Percentiles rank a stretch among this genome's conserved stretches.
These are phyloP conservation scores for Anacardium occidentale DNA, from an alignment of 345 rosid species.

Conservation along the genomic window DNA sequence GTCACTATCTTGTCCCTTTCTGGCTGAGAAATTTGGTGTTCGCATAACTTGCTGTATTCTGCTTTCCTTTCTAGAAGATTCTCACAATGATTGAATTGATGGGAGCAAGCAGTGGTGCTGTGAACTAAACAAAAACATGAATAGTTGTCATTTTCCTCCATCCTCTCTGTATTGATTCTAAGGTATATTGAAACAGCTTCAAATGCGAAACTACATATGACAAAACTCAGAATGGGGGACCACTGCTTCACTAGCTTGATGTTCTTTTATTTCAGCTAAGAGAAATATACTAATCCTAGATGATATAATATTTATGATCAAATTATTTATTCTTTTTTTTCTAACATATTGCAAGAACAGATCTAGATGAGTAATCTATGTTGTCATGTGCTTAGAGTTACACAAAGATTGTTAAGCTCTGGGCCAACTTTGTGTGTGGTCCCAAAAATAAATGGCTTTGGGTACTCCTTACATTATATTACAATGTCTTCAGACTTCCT, in stretches of 20 bases:
- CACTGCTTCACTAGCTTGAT: constrained; percentile 26
- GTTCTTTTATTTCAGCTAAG: constrained; percentile 19
- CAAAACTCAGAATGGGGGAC: constrained; percentile 26
- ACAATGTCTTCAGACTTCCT: constrained; percentile 4
- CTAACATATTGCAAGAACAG: constrained; percentile 11
- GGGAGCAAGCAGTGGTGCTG: neutral
- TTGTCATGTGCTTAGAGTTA: constrained; percentile 13
- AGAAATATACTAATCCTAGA: constrained; percentile 11
- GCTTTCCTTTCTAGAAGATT: constrained; percentile 27
- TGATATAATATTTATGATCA: constrained; percentile 10
- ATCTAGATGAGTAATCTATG: constrained; percentile 10
- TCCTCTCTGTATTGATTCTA: constrained; percentile 15
- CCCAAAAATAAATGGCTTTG: constrained; percentile 20
- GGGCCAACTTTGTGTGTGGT: constrained; percentile 23
- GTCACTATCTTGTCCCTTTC: constrained; percentile 24
- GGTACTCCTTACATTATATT: constrained; percentile 13
- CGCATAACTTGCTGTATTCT: constrained; percentile 14
- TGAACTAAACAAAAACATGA: constrained; percentile 8
- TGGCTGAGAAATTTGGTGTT: constrained; percentile 17
- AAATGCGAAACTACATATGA: constrained; percentile 12
- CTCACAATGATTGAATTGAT: constrained; percentile 22
- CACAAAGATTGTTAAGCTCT: constrained; percentile 12
- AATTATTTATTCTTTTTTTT: constrained; percentile 17
- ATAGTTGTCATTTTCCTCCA: constrained; percentile 19
- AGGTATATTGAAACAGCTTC: constrained; percentile 16